A percentile compares a stretch with the other conserved stretches of the same genome.
Conservation (phyloP, 1,139 yeast species). For the Zygosaccharomyces sapae region DNA sequence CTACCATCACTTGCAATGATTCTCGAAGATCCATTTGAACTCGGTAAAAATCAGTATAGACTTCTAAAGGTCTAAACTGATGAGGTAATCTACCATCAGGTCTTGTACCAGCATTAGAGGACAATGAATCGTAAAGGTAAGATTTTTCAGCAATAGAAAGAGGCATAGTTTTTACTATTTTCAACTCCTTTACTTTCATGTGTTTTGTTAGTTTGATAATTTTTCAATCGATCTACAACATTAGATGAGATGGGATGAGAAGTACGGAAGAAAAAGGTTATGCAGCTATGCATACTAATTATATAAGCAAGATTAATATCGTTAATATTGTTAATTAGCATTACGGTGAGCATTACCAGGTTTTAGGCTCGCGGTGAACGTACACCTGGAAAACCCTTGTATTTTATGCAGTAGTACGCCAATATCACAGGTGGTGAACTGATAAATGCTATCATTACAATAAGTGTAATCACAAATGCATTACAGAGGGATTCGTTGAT, state of each 20-base stretch:
- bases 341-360: too few relatives aligned
- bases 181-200: not conserved
- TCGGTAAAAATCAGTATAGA: conserved; percentile 77
- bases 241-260: conserved; percentile 2
- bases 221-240: not conserved
- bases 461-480: not conserved
- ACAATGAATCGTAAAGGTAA: conserved; percentile 69
- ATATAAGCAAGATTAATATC: too few relatives aligned
- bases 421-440: conserved; percentile 12
- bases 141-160: conserved; percentile 85
- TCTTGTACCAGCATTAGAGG: conserved; percentile 58
- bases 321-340: too few relatives aligned
- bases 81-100: conserved; percentile 74
- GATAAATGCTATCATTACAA: conserved; percentile 5
- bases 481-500: conserved; percentile 9
- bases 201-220: conserved; percentile 2
- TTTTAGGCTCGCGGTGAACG: too few relatives aligned
- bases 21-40: conserved; percentile 89
- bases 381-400: not conserved
- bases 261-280: not conserved
- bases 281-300: too few relatives aligned
- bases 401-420: conserved; percentile 6
- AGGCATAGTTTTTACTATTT: conserved; percentile 42
- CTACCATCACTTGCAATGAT: conserved; percentile 82
- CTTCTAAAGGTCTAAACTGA: conserved; percentile 84